Evolutionary conservation across 2,329 filamentous ascomycete genomes (phyloP), one percentile per base, ranked within the genome.

Genomic region (Aureobasidium sp.): DNA sequence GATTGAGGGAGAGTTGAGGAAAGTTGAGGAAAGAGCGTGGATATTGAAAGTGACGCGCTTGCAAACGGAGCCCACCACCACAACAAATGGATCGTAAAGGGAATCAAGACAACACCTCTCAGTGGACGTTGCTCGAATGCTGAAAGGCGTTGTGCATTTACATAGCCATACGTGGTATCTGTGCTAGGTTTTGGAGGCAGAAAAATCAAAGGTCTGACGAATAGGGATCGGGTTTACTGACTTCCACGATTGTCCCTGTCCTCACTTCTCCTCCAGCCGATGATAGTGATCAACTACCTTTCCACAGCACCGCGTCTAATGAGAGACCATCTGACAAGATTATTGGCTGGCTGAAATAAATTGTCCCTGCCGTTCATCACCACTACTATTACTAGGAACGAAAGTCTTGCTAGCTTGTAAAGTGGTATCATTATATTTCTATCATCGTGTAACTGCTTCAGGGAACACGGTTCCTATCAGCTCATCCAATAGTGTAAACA

Each of bases 401-500:
- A 25, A 25, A 25, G 22, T 25, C 22, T 25, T 25, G 39, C n/a
- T 5, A 41, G 39, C 15, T 45, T 45, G 42, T 45, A 14, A 27
- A 45, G 12, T 45, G 42, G 41, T 27, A 45, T 45, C 7, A 48
- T 31, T 31, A 20, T 34, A 15, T 31, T 48, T 51, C 17, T 52
- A 25, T 52, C 22, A 66, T 61, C 65, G 63, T 49, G 45, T 27
- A 12, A 57, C 55, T 6, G 59, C 57, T 55, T 74, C 72, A 15
- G 72, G 71, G 65, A 81, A 80, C 1, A 81, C 65, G 31, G 78
- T 73, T 55, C 74, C 70, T 12, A 80, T 66, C 53, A 81, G 70
- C 70, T 80, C 79, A 66, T 81, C 79, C 51, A 81, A 64, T 5
- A 81, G 67, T 15, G 78, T 79, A 62, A 79, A 80, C n/a, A 77